These are phyloP conservation scores for Hamigera avellanea DNA, from an alignment of 495 filamentous ascomycete genomes.

Conservation along the genomic window DNA sequence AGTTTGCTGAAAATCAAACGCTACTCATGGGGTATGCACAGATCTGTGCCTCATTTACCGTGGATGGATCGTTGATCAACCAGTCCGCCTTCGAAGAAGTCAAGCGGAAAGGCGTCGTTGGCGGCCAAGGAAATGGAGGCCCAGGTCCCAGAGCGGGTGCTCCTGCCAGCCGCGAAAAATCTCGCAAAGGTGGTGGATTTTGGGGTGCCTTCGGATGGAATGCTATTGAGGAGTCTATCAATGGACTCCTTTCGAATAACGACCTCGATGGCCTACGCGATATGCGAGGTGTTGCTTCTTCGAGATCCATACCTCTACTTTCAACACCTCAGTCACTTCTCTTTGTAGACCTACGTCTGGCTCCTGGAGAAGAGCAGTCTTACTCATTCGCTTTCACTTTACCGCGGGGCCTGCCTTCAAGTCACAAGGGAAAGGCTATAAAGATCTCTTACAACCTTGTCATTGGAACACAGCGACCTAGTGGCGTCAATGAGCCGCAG, in stretches of 20 bases:
- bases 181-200: conserved; percentile 66
- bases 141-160: conserved; percentile 37
- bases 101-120: conserved; percentile 84
- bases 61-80: conserved; percentile 86
- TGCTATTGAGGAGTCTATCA: conserved; percentile 76
- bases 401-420: conserved; percentile 78
- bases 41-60: conserved; percentile 79
- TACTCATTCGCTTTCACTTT: conserved; percentile 79
- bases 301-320: conserved; percentile 75
- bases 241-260: conserved; percentile 69
- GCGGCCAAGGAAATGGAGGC: conserved; percentile 68
- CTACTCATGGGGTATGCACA: conserved; percentile 98
- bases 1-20: conserved; percentile 49
- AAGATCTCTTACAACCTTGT: conserved; percentile 87
- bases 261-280: conserved; percentile 89
- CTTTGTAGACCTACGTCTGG: conserved; percentile 83
- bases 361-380: conserved; percentile 78
- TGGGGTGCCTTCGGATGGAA: conserved; percentile 83
- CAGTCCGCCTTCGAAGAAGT: conserved; percentile 88
- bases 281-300: conserved; percentile 72
- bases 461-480: conserved; percentile 83
- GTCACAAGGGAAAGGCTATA: conserved; percentile 83
- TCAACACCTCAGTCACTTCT: conserved; percentile 95
- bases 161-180: conserved; percentile 39
- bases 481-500: conserved; percentile 63